Percentiles rank a stretch among this genome's conserved stretches.
These are phyloP conservation scores for Trypanosoma vivax DNA, from an alignment of 208 protist genomes.

Conservation along the genomic window DNA sequence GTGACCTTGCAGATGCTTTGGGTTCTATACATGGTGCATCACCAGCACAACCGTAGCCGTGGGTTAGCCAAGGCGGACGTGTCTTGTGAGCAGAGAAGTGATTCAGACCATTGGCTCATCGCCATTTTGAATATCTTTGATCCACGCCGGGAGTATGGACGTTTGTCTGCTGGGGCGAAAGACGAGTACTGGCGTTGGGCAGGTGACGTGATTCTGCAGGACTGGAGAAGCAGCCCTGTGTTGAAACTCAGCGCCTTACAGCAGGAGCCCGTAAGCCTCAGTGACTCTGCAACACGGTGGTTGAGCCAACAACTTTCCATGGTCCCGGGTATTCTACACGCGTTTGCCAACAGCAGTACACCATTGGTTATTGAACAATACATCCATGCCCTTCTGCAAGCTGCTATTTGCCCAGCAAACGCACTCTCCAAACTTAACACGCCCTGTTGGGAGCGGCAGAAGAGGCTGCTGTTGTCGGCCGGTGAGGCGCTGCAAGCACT, in stretches of 20 bases:
- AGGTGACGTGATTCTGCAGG: too few species aligned
- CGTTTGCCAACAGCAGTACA: conserved; percentile 11
- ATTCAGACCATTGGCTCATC: conserved; percentile 3
- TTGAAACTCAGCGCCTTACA: conserved; percentile 1
- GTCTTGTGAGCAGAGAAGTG: neutral
- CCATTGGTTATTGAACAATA: conserved; percentile 14
- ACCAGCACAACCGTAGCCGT: neutral
- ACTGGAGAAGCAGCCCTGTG: too few species aligned
- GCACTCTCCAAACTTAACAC: neutral
- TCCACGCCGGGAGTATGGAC: conserved; percentile 4
- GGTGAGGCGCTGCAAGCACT: conserved; percentile 13
- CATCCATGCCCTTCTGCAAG: conserved; percentile 24
- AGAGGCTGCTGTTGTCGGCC: conserved; percentile 12
- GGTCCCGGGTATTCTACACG: conserved; percentile 10
- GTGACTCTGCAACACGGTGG: conserved; percentile 6
- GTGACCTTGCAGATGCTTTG: conserved; percentile 1
- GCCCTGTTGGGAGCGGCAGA: neutral
- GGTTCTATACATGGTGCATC: conserved; percentile 9
- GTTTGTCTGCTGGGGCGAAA: too few species aligned
- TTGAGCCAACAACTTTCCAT: conserved; percentile 16
- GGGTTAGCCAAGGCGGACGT: neutral
- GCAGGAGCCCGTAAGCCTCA: neutral
- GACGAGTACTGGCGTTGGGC: too few species aligned
- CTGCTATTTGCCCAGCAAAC: neutral
- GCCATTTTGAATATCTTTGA: conserved; percentile 9